Conservation (phyloP, 169 alveolate genomes). For the Cryptosporidium xiaoi region DNA sequence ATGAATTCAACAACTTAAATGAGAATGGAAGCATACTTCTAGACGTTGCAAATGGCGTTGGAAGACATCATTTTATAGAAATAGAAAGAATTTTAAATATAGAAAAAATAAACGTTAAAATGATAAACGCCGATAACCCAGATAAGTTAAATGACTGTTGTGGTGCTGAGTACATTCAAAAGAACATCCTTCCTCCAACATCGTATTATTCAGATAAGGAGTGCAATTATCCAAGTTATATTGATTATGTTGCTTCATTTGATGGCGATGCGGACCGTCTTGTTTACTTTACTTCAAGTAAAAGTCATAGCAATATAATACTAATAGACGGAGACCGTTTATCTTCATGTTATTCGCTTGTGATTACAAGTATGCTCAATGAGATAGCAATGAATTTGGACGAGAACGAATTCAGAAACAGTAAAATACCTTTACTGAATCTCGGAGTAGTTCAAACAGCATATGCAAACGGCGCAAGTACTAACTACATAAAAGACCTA, state of each 20-base stretch:
- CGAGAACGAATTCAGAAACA: slow-evolving; percentile 1
- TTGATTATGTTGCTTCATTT: slow-evolving; percentile 75
- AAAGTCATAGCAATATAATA: background rate
- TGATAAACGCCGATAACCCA: slow-evolving; percentile 76
- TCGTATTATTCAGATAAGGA: slow-evolving; percentile 43
- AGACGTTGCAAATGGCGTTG: slow-evolving; percentile 86
- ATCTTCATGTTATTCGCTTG: slow-evolving; percentile 66
- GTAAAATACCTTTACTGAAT: slow-evolving; percentile 25
- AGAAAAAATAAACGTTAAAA: slow-evolving; percentile 40
- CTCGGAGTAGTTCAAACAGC: slow-evolving; percentile 89
- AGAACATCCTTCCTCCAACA: slow-evolving; percentile 80
- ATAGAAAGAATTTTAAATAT: slow-evolving; percentile 54
- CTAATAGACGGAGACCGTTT: slow-evolving; percentile 81
- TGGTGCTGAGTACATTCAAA: slow-evolving; percentile 91
- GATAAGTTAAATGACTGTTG: slow-evolving; percentile 83
- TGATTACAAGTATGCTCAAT: slow-evolving; percentile 25
- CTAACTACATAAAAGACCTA: slow-evolving; percentile 75
- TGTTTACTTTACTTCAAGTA: slow-evolving; percentile 80
- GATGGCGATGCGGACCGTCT: slow-evolving; percentile 93
- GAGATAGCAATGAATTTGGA: background rate
- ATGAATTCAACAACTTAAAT: slow-evolving; percentile 25
- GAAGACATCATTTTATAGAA: slow-evolving; percentile 76
- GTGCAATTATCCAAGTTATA: slow-evolving; percentile 11
- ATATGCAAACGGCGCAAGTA: slow-evolving; percentile 88
- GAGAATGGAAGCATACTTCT: slow-evolving; percentile 74